Conservation (phyloP, 345 rosid species). For the Arabis alpina region DNA sequence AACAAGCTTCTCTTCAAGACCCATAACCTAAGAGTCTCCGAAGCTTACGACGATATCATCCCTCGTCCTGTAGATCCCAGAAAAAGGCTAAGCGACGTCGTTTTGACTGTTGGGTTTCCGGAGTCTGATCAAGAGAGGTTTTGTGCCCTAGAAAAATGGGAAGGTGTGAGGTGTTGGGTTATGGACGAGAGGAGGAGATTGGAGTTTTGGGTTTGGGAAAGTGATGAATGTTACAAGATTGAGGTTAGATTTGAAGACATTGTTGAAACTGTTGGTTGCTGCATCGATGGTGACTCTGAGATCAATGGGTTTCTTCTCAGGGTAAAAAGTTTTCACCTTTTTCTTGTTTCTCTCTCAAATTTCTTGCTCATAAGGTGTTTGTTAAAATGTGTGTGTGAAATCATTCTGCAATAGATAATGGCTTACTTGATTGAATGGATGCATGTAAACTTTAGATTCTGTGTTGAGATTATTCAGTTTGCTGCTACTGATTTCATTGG, state of each 20-base stretch:
- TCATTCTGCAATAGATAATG: no score
- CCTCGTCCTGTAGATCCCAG: conserved; percentile 57
- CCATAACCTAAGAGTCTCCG: conserved; percentile 56
- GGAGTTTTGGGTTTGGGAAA: conserved; percentile 71
- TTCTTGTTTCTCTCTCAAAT: background rate
- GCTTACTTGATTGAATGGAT: no score
- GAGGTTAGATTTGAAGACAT: conserved; percentile 77
- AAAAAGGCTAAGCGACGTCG: conserved; percentile 51
- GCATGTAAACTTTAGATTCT: no score
- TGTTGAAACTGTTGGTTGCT: conserved; percentile 62
- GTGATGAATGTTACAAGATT: conserved; percentile 59
- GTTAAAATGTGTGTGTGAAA: conserved; percentile 6
- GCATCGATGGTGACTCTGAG: conserved; percentile 43
- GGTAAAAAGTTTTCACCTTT: conserved; percentile 47
- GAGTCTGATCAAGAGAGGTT: conserved; percentile 42
- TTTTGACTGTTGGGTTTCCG: conserved; percentile 65
- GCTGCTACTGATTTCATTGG: conserved; percentile 1
- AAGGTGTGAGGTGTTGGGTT: conserved; percentile 78
- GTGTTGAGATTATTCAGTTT: no score
- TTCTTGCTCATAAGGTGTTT: conserved; percentile 2
- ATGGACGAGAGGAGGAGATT: conserved; percentile 70
- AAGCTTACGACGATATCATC: conserved; percentile 70
- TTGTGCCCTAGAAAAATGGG: conserved; percentile 65
- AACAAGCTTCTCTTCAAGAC: conserved; percentile 58
- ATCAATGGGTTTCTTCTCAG: conserved; percentile 62